Evolutionary conservation across 2,329 filamentous ascomycete species (phyloP).

Genomic region (Seiridium unicorne): DNA sequence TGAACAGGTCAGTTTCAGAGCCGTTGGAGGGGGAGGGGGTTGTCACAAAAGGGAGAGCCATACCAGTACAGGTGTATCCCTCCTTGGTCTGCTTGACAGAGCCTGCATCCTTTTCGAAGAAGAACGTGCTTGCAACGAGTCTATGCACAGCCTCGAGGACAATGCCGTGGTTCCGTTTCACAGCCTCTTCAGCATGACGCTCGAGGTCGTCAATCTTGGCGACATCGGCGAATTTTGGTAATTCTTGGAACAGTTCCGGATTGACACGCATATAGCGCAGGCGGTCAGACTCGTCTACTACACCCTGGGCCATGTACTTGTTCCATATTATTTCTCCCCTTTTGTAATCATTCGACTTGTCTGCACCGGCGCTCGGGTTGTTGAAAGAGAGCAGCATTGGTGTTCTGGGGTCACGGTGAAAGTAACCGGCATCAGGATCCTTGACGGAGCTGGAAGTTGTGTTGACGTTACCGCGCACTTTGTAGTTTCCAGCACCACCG

Average conservation of each 20-base stretch:
- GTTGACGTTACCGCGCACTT: constrained; percentile 17
- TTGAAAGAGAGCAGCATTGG: constrained; percentile 27
- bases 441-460: background rate
- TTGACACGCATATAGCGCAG: constrained; percentile 25
- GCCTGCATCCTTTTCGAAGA: constrained; percentile 28
- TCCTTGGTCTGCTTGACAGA: constrained; percentile 24
- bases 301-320: constrained; percentile 19
- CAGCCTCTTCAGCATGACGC: constrained; percentile 19
- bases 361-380: constrained; percentile 24
- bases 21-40: too few relatives aligned
- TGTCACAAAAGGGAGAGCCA: background rate
- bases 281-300: constrained; percentile 14
- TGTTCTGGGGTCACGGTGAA: constrained; percentile 26
- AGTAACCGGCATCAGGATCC: constrained; percentile 20
- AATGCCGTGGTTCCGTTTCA: constrained; percentile 21
- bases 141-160: constrained; percentile 27
- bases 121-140: constrained; percentile 29
- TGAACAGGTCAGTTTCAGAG: background rate
- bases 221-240: constrained; percentile 28
- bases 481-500: constrained; percentile 27
- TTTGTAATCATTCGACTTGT: constrained; percentile 22
- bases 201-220: constrained; percentile 23
- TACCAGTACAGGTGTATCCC: constrained; percentile 29
- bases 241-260: constrained; percentile 23
- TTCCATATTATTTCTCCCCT: constrained; percentile 22